Evolutionary conservation across 2,329 filamentous ascomycete genomes (phyloP), one percentile per base, ranked within the genome.

Genomic region (Zasmidium citrigriseum): DNA sequence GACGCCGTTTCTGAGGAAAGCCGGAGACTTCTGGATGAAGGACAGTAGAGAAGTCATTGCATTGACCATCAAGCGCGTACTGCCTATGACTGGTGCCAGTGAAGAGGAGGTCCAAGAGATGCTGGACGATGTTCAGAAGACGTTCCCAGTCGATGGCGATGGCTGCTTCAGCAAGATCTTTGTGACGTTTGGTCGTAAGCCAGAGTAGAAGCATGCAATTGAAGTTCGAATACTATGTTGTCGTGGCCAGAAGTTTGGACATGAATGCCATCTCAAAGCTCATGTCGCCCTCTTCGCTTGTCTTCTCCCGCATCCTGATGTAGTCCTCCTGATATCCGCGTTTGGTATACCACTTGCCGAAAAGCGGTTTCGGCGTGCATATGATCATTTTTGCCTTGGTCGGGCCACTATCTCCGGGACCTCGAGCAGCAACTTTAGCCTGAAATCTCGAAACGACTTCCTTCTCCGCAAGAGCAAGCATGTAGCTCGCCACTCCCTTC

Each of bases 251-350:
- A 10, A 29, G 24, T 21, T 56, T 64, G 29, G 58, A 58, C 44
- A 62, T 52, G 47, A 60, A 60, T 1, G 46, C 46, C 27, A 64
- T 62, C 20, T 58, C 58, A 21, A 60, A 61, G 14, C 54, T 53
- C 21, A 41, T 57, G 18, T 41, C 34, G 5, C 55, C 57, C 18
- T 64, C 61, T 21, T 57, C 59, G n/a, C n/a, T n/a, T n/a, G 34
- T 11, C 14, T n/a, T 41, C 14, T 41, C 34, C 29, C 60, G 49
- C 44, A 49, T 46, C 21, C 29, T 55, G 25, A 62, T 46, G 20
- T 62, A 60, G 38, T 63, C 60, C 47, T 57, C 25, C 12, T 29
- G 34, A 41, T 60, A 64, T 3, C 62, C 62, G 52, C 52, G 51
- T 10, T 53, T 53, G 2, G 52, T 34, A 34, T 64, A 64, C 20